Base-by-base conservation (phyloP, 768 basidiomycete species). In the Rhodosporidiobolus odoratus region DNA sequence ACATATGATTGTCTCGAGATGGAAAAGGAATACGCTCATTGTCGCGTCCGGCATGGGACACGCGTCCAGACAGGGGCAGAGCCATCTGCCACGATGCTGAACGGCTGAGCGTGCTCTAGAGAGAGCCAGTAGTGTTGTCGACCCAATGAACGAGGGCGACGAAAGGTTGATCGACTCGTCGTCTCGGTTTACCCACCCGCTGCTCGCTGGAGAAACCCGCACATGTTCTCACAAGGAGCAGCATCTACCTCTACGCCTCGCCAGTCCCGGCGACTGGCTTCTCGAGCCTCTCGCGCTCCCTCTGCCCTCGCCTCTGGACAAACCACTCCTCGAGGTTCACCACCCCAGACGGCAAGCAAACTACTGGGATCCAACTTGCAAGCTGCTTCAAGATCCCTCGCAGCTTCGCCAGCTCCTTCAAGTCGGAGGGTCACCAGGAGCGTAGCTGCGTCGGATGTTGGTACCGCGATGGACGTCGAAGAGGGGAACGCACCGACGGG, bases 401-500 rank as follows among this genome's bases (percentile, higher is more conserved):
- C 72, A 1, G 65, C 59, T 23, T 45, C 60, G 21, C 64, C 59
- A 0, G 68, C 64, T 16, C 72, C 52, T 2, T n/a, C 47, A 32
- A 54, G 62, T n/a, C 17, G 64, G 17, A 19, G 50, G 38, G 21
- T 27, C 10, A 34, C 45, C 21, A 63, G 62, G 57, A 62, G 60
- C 47, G 43, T 65, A 21, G 60, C 37, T 2, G 47, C 54, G 3
- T 53, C 54, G 30, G 66, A 60, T 3, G 62, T 30, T 25, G 53
- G 62, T 0, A 41, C 34, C n/a, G 50, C 43, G 35, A 66, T 73
- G 62, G 68, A 73, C 10, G 30, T 66, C 58, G 65, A 69, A 7
- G 68, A 73, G 19, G 45, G 37, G 16, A 37, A n/a, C 25, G 50
- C 41, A 40, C n/a, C 47, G 48, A 27, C 40, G 47, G 25, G 15